These are phyloP conservation scores for Zopfia rhizophila DNA, from an alignment of 2,329 filamentous ascomycete species.

Conservation along the genomic window DNA sequence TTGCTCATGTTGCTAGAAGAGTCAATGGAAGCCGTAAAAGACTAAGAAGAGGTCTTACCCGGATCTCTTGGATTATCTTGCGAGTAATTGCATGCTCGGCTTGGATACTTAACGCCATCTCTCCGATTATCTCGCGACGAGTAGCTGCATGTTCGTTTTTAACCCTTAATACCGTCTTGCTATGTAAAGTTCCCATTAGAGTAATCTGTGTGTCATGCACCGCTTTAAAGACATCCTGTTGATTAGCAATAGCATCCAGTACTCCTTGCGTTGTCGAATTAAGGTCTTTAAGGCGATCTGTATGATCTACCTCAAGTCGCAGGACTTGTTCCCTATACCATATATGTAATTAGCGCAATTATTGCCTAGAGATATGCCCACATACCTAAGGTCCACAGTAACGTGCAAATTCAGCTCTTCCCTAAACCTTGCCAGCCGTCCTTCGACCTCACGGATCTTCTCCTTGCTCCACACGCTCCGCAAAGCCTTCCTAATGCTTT, in stretches of 20 bases:
- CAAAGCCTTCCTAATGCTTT: slow-evolving; percentile 14
- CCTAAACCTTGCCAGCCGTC: slow-evolving; percentile 6
- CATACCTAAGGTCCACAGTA: slow-evolving; percentile 3
- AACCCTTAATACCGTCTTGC: too few species aligned
- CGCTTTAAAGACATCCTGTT: slow-evolving; percentile 9
- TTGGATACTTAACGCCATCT: too few species aligned
- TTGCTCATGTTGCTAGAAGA: too few species aligned
- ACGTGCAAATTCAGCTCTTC: slow-evolving; percentile 16
- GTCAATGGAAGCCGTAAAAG: too few species aligned
- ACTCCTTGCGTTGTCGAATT: slow-evolving; percentile 6
- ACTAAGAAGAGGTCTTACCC: too few species aligned
- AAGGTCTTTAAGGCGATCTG: neutral
- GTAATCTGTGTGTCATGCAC: slow-evolving; percentile 4
- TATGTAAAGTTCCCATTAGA: slow-evolving; percentile 5
- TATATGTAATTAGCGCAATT: neutral
- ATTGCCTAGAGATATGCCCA: neutral
- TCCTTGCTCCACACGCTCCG: slow-evolving; percentile 20
- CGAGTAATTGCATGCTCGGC: too few species aligned
- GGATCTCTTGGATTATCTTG: too few species aligned
- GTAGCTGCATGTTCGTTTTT: too few species aligned
- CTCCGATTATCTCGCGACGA: too few species aligned
- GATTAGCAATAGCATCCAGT: slow-evolving; percentile 7
- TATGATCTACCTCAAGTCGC: neutral
- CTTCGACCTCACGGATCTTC: slow-evolving; percentile 7
- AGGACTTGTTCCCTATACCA: slow-evolving; percentile 10